These are phyloP conservation scores for Myxozyma geophila DNA, from an alignment of 805 yeast genomes.

Conservation along the genomic window DNA sequence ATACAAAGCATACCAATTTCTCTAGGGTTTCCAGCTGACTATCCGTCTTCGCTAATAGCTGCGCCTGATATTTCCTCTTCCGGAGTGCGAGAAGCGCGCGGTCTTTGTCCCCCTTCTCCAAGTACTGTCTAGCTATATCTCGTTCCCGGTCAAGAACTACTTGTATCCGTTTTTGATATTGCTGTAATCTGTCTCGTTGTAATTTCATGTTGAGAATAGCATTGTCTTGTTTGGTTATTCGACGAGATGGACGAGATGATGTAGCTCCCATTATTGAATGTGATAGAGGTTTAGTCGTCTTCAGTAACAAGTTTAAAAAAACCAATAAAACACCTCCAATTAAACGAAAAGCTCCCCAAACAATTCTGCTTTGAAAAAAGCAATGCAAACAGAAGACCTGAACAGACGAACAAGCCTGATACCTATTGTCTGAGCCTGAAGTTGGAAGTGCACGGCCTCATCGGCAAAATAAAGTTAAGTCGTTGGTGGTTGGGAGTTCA, in stretches of 20 bases:
- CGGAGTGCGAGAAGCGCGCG: conserved; percentile 72
- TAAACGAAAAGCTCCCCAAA: too few relatives aligned
- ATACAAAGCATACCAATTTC: conserved; percentile 58
- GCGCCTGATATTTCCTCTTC: conserved; percentile 80
- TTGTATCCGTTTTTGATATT: conserved; percentile 66
- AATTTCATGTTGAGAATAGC: conserved; percentile 85
- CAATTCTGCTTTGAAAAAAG: too few relatives aligned
- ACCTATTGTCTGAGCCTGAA: too few relatives aligned
- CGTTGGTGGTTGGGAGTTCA: too few relatives aligned
- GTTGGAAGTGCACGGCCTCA: too few relatives aligned
- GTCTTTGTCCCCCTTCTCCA: conserved; percentile 57
- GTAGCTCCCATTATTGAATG: conserved; percentile 46
- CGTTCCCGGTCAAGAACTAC: conserved; percentile 65
- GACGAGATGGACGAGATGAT: conserved; percentile 43
- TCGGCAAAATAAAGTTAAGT: too few relatives aligned
- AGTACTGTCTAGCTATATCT: conserved; percentile 60
- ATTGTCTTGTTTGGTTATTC: conserved; percentile 79
- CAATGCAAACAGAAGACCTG: too few relatives aligned
- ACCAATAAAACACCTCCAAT: neutral
- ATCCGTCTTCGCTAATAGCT: conserved; percentile 68
- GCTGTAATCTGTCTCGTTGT: conserved; percentile 82
- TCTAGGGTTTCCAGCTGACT: conserved; percentile 81
- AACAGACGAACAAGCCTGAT: too few relatives aligned
- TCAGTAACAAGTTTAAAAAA: neutral
- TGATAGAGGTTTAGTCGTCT: neutral